phyloP scores from a whole-genome alignment of 768 basidiomycete genomes.

The Auriculariales sp. region DNA sequence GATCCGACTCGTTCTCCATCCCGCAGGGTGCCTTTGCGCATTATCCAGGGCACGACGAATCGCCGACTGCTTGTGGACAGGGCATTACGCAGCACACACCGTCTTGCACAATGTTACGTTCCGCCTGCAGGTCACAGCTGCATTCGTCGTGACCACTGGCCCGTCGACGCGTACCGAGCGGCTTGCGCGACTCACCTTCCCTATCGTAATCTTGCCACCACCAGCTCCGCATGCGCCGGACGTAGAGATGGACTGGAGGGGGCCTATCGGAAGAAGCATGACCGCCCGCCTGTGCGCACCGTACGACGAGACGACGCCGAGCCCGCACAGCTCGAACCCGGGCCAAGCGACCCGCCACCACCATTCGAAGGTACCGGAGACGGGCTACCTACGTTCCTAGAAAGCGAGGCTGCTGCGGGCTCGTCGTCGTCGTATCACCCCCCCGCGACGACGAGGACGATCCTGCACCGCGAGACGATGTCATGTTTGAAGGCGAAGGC shows the following conservation, averaged over 20 bases:
- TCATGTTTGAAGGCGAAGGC: slow-evolving; percentile 56
- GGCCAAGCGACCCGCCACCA: slow-evolving; percentile 69
- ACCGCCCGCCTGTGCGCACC: slow-evolving; percentile 60
- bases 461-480: slow-evolving; percentile 15
- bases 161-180: slow-evolving; percentile 47
- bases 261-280: slow-evolving; percentile 81
- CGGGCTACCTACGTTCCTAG: slow-evolving; percentile 58
- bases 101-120: slow-evolving; percentile 77
- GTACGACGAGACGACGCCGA: slow-evolving; percentile 56
- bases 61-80: slow-evolving; percentile 39
- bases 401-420: slow-evolving; percentile 43
- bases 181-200: slow-evolving; percentile 47
- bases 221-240: slow-evolving; percentile 72
- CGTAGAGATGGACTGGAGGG: slow-evolving; percentile 49
- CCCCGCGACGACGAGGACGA: slow-evolving; percentile 17
- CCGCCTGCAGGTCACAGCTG: slow-evolving; percentile 52
- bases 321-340: slow-evolving; percentile 51
- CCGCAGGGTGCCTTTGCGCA: slow-evolving; percentile 31
- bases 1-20: slow-evolving; percentile 67
- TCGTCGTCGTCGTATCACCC: slow-evolving; percentile 19
- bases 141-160: slow-evolving; percentile 71
- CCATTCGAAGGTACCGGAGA: slow-evolving; percentile 31
- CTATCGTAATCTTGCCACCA: slow-evolving; percentile 56
- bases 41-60: slow-evolving; percentile 41
- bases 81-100: slow-evolving; percentile 73